Evolutionary conservation across 371 early-diverging fungal species (phyloP), one percentile per base, ranked within the genome.

Genomic region (Umbelopsis sp.): DNA sequence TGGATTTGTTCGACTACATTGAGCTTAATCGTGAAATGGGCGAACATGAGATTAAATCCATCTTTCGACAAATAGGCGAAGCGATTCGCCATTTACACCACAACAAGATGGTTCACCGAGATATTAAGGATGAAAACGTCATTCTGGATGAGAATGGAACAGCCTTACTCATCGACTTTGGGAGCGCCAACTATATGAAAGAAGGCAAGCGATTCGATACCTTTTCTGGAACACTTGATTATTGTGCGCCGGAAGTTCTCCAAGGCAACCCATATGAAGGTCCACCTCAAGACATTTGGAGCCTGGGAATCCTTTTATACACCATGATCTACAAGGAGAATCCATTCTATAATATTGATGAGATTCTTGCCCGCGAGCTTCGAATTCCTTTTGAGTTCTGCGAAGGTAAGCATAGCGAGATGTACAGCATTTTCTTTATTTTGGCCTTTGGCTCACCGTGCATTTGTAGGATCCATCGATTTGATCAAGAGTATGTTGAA

Each of bases 281-380:
- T 0, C 81, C 79, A 50, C 89, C 87, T 44, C 92, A 91, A 70
- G 94, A 94, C 70, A 84, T 90, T 41, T 94, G 94, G 92, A 86
- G 92, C 1, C 69, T 90, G 4, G 93, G 93, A 1, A 81, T 93
- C 50, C 77, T 94, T 44, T 68, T 94, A 63, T 94, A 88, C 71
- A 92, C 92, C 16, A 78, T 92, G 71, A 78, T 88, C 24, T 88
- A 80, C 68, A 83, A 84, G 48, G 86, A 89, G 68, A 91, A 90
- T 53, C 94, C 94, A 25, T 93, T 92, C 70, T 88, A 84, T 67
- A 85, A 81, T 62, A 80, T 89, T 69, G 88, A 89, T 66, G 86
- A 90, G 71, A 87, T 89, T 29, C 68, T 89, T 20, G 78, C 77
- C 25, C 73, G 79, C 29, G 87, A 86, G 65, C 52, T 89, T 20